Percentiles rank a stretch among this genome's conserved stretches.
Evolutionary conservation across 225 moss, liverwort and hornwort species (phyloP).

Genomic region (Lunularia cruciata): DNA sequence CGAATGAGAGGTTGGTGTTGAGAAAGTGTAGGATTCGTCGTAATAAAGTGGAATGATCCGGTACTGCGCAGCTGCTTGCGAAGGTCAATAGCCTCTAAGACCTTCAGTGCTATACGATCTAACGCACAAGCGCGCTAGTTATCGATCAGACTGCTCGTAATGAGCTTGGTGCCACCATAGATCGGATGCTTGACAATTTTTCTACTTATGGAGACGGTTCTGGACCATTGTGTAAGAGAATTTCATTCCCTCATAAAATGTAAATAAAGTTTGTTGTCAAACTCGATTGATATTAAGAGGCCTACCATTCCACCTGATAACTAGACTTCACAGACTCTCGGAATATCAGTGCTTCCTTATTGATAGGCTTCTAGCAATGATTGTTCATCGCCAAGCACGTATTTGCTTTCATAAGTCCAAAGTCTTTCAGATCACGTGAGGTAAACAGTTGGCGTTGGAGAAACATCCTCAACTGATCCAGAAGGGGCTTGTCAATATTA

Average conservation of each 20-base stretch:
- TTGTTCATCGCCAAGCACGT: too few relatives aligned
- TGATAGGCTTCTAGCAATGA: too few relatives aligned
- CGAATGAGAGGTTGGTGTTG: not conserved
- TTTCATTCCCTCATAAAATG: not conserved
- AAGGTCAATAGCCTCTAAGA: not conserved
- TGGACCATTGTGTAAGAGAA: not conserved
- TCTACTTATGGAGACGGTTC: not conserved
- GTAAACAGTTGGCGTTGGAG: too few relatives aligned
- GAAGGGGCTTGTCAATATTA: too few relatives aligned
- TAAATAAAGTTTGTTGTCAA: conserved; percentile 20
- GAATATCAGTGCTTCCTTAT: too few relatives aligned
- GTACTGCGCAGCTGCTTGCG: not conserved
- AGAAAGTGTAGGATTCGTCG: not conserved
- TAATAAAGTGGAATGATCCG: conserved; percentile 1
- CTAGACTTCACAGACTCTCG: too few relatives aligned
- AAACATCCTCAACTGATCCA: too few relatives aligned
- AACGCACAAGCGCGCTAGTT: not conserved
- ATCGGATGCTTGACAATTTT: conserved; percentile 3
- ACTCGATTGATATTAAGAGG: too few relatives aligned
- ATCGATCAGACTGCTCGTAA: not conserved
- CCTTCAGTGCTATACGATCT: not conserved
- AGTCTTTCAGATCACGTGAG: too few relatives aligned
- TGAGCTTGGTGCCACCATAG: not conserved
- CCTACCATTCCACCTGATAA: too few relatives aligned
- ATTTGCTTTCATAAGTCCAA: too few relatives aligned